A percentile compares a stretch with the other conserved stretches of the same genome.
Conservation (phyloP, 129 eudicot species). For the Saussurea involucrata region DNA sequence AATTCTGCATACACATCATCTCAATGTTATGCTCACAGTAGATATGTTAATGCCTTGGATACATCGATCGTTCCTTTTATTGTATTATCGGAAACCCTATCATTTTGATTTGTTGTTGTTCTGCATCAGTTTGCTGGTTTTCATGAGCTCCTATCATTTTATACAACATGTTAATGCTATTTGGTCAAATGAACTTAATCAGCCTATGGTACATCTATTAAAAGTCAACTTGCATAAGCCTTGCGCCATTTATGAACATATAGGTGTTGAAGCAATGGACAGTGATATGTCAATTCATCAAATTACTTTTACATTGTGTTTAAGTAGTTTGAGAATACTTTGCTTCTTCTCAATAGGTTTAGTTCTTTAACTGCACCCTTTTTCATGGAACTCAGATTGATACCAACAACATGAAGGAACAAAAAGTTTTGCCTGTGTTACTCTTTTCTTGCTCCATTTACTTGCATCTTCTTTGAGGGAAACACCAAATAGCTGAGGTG, state of each 20-base stretch:
- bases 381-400: constrained; percentile 88
- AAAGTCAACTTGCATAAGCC: neutral
- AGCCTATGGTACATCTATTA: neutral
- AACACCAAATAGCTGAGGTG: too few species aligned
- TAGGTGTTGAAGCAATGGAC: neutral
- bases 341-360: constrained; percentile 39
- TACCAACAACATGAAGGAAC: constrained; percentile 23
- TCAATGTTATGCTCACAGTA: too few species aligned
- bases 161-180: too few species aligned
- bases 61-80: neutral
- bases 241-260: neutral
- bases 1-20: too few species aligned
- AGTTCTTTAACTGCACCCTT: constrained; percentile 80
- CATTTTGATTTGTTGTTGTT: too few species aligned
- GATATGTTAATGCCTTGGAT: too few species aligned
- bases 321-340: constrained; percentile 5
- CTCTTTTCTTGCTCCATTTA: neutral
- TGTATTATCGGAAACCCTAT: neutral
- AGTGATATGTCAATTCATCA: neutral
- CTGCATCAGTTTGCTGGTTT: too few species aligned
- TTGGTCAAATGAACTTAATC: neutral
- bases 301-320: neutral
- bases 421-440: neutral
- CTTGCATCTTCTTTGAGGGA: neutral
- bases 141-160: too few species aligned